These are phyloP conservation scores for Russula olivacea DNA, from an alignment of 768 basidiomycete species.

Conservation along the genomic window DNA sequence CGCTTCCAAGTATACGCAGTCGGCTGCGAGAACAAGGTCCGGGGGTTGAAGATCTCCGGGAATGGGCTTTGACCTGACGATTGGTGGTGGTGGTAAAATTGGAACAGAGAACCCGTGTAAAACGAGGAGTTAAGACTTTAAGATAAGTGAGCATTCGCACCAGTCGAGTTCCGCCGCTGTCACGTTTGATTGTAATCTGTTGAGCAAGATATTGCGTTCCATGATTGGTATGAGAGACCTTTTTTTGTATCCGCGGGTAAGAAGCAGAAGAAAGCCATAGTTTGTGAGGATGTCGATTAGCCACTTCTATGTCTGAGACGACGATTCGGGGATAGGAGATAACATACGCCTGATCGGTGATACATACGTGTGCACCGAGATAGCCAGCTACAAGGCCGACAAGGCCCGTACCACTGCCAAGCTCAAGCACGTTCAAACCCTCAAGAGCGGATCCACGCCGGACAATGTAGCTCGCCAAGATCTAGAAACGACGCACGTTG, in stretches of 20 bases:
- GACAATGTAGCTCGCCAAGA: slow-evolving; percentile 70
- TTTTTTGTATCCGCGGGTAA: not conserved
- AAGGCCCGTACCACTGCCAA: slow-evolving; percentile 89
- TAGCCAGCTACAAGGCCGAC: slow-evolving; percentile 80
- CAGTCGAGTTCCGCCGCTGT: slow-evolving; percentile 74
- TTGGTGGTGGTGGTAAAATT: not conserved
- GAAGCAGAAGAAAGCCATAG: not conserved
- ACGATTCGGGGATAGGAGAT: not conserved
- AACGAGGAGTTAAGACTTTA: not conserved
- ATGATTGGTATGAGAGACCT: slow-evolving; percentile 79
- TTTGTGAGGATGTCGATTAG: not conserved
- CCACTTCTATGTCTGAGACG: too few relatives aligned
- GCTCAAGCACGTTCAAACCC: slow-evolving; percentile 62
- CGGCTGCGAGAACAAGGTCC: slow-evolving; percentile 80
- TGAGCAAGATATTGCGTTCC: slow-evolving; percentile 63
- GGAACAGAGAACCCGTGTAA: not conserved
- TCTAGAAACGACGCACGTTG: slow-evolving; percentile 40
- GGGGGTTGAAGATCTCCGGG: slow-evolving; percentile 41
- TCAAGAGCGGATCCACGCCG: slow-evolving; percentile 48
- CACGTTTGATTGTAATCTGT: slow-evolving; percentile 49
- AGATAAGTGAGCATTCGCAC: slow-evolving; percentile 37
- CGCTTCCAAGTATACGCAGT: slow-evolving; percentile 95
- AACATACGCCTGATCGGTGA: slow-evolving; percentile 89
- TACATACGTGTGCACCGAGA: slow-evolving; percentile 60
- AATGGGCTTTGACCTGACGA: slow-evolving; percentile 56